These are phyloP conservation scores for Areca catechu DNA, from an alignment of 176 grass and related monocot species.

Conservation along the genomic window DNA sequence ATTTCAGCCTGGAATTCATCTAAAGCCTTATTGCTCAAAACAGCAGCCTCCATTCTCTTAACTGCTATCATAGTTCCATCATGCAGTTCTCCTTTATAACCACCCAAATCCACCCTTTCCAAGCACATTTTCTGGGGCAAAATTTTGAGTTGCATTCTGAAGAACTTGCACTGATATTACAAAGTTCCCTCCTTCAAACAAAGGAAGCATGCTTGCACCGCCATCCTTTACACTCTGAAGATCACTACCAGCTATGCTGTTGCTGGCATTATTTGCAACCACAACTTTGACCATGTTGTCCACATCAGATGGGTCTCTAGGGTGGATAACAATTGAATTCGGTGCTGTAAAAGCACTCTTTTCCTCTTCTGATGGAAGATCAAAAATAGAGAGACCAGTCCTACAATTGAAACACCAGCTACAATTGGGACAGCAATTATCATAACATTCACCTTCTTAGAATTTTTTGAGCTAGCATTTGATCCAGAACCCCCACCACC, in stretches of 20 bases:
- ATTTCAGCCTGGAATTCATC: slow-evolving; percentile 97
- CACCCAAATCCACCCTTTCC: slow-evolving; percentile 84
- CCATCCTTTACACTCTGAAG: slow-evolving; percentile 29
- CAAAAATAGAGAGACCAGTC: slow-evolving; percentile 6
- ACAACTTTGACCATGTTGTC: slow-evolving; percentile 62
- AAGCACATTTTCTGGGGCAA: slow-evolving; percentile 66
- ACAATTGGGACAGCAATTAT: slow-evolving; percentile 34
- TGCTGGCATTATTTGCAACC: slow-evolving; percentile 26
- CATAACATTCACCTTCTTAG: slow-evolving; percentile 15
- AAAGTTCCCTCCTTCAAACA: slow-evolving; percentile 50
- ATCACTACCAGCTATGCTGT: slow-evolving; percentile 9
- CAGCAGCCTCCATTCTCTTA: slow-evolving; percentile 81
- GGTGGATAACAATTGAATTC: slow-evolving; percentile 47
- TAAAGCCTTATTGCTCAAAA: slow-evolving; percentile 79
- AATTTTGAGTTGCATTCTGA: slow-evolving; percentile 53
- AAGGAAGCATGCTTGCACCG: slow-evolving; percentile 21
- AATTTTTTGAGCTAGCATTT: neutral
- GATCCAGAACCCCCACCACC: neutral
- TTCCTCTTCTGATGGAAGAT: slow-evolving; percentile 23
- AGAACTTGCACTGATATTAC: slow-evolving; percentile 71
- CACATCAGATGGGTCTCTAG: slow-evolving; percentile 30
- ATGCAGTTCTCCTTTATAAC: slow-evolving; percentile 76
- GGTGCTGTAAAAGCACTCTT: slow-evolving; percentile 7
- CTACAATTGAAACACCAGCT: slow-evolving; percentile 19
- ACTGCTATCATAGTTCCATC: slow-evolving; percentile 86